phyloP scores from a whole-genome alignment of 441 rosid genomes.

The Euphorbia celastroides region DNA sequence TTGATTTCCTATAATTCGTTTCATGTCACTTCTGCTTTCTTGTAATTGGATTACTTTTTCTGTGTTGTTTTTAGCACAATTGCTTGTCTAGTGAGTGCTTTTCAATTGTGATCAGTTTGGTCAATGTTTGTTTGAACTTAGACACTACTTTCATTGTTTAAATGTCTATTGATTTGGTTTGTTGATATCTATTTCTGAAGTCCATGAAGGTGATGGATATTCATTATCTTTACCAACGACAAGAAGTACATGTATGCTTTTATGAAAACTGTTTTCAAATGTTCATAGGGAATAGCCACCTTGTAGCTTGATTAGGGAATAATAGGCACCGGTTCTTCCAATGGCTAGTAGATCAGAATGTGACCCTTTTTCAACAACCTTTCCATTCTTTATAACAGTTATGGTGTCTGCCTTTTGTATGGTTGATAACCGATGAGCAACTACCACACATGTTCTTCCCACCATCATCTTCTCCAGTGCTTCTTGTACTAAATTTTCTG shows the following conservation, averaged over 20 bases:
- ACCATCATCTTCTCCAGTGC: slow-evolving; percentile 44
- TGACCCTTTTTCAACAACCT: slow-evolving; percentile 45
- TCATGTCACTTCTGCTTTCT: too few relatives aligned
- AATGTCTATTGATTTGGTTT: too few relatives aligned
- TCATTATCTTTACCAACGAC: not conserved
- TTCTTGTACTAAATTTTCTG: slow-evolving; percentile 43
- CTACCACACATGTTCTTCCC: slow-evolving; percentile 38
- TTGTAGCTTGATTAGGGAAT: slow-evolving; percentile 38
- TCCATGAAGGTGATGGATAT: not conserved
- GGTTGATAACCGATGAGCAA: slow-evolving; percentile 43
- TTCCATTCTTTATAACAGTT: slow-evolving; percentile 38
- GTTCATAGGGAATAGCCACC: slow-evolving; percentile 22
- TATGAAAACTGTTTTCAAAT: too few relatives aligned
- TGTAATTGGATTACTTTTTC: too few relatives aligned
- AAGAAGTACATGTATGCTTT: not conserved
- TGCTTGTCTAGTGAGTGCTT: too few relatives aligned
- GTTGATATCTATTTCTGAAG: not conserved
- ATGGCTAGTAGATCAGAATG: slow-evolving; percentile 31
- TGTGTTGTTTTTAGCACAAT: too few relatives aligned
- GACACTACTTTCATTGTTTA: too few relatives aligned
- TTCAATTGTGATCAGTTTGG: too few relatives aligned
- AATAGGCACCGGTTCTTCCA: slow-evolving; percentile 34
- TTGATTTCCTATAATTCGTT: too few relatives aligned
- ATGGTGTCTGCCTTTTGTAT: slow-evolving; percentile 34
- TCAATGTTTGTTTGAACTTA: too few relatives aligned